Percentiles rank a stretch among this genome's conserved stretches.
Evolutionary conservation across 768 basidiomycete species (phyloP).

Genomic region (Mycena kentingensis): DNA sequence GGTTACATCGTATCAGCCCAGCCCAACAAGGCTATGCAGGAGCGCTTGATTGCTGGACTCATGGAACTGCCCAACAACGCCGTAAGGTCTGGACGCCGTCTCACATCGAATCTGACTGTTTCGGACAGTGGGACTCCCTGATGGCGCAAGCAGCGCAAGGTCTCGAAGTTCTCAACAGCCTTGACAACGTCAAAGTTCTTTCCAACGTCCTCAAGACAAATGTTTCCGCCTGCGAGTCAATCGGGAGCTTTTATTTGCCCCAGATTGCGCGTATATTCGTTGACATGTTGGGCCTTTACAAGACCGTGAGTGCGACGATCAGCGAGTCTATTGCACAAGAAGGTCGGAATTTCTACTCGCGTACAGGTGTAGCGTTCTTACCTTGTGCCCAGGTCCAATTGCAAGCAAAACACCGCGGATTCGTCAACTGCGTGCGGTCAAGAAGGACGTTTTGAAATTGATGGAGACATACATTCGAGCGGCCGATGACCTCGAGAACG

Average conservation of each 20-base stretch:
- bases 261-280: conserved; percentile 94
- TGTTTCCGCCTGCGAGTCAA: conserved; percentile 94
- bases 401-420: conserved; percentile 98
- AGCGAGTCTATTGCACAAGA: conserved; percentile 87
- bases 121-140: conserved; percentile 88
- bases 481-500: conserved; percentile 93
- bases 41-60: conserved; percentile 88
- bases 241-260: conserved; percentile 94
- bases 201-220: conserved; percentile 98
- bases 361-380: not conserved
- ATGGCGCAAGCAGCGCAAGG: conserved; percentile 94
- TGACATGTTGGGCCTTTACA: conserved; percentile 97
- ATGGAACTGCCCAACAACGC: conserved; percentile 98
- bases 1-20: conserved; percentile 99
- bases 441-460: conserved; percentile 95
- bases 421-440: conserved; percentile 90
- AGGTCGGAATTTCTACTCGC: conserved; percentile 45
- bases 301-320: conserved; percentile 94
- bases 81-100: conserved; percentile 46
- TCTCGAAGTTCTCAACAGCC: conserved; percentile 86
- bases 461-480: conserved; percentile 98
- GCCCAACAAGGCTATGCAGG: conserved; percentile 95
- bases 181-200: conserved; percentile 95
- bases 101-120: not conserved
- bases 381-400: conserved; percentile 60